Conservation (phyloP, 139 green algal genomes). For the Closterium sp. region DNA sequence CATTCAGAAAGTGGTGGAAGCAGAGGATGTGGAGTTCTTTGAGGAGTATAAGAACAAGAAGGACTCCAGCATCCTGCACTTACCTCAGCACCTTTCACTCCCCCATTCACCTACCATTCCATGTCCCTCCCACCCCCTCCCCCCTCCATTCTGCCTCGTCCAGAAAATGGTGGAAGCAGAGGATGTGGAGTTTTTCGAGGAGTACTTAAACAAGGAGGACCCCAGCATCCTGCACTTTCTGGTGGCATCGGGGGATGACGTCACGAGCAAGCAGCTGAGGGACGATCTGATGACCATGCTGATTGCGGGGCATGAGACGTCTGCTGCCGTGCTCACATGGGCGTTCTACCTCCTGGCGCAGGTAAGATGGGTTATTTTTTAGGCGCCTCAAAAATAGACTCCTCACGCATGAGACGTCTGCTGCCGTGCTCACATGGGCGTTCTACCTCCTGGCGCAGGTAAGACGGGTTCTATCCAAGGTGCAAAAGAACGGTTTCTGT, state of each 20-base stretch:
- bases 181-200: slow-evolving; percentile 86
- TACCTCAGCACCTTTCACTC: slow-evolving; percentile 56
- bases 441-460: slow-evolving; percentile 75
- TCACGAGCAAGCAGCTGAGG: slow-evolving; percentile 87
- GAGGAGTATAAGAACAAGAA: slow-evolving; percentile 89
- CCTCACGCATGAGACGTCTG: slow-evolving; percentile 95
- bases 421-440: slow-evolving; percentile 94
- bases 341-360: slow-evolving; percentile 80
- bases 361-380: too few relatives aligned
- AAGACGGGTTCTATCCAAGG: too few relatives aligned
- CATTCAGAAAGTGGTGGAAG: slow-evolving; percentile 65
- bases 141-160: not conserved
- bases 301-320: slow-evolving; percentile 96
- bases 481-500: too few relatives aligned
- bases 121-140: too few relatives aligned
- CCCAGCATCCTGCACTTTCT: slow-evolving; percentile 96
- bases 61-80: slow-evolving; percentile 94
- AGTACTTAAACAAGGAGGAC: slow-evolving; percentile 87
- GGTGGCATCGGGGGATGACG: slow-evolving; percentile 70
- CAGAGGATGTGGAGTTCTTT: slow-evolving; percentile 84
- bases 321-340: slow-evolving; percentile 93
- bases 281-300: slow-evolving; percentile 98
- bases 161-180: slow-evolving; percentile 76
- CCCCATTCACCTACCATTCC: not conserved
- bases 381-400: too few relatives aligned